Base-by-base conservation (phyloP, 441 rosid genomes). In the Pelargonium cotyledonis region DNA sequence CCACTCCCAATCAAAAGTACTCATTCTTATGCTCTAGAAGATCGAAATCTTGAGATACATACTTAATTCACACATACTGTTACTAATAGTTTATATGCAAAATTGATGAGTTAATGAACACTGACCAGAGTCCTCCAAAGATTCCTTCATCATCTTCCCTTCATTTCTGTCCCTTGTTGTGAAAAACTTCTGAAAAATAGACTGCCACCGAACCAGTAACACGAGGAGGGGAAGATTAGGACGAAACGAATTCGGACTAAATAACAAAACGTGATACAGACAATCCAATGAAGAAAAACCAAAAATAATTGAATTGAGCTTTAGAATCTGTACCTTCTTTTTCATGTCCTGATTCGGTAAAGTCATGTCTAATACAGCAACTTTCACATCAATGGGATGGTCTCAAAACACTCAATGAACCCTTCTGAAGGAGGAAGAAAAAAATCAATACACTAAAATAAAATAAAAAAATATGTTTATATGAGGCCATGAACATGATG, bases 101-200 rank as follows among this genome's bases (percentile, higher is more conserved):
- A n/a, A n/a, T n/a, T n/a, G n/a, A n/a, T n/a, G n/a, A n/a, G n/a
- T n/a, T n/a, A 8, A 4, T 31, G 15, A 21, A 38, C 69, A 73
- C 84, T 77, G 74, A 79, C 85, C 80, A 18, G 78, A 63, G 16
- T 72, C 75, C 67, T 68, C 73, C 67, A 68, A 14, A 16, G 77
- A 40, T 40, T 63, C 76, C 74, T 69, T 72, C 58, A 18, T 66
- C 70, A 29, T 15, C 75, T 66, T 75, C 43, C 70, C 76, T 55
- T 51, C 78, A 58, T 70, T 81, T 62, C 67, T 72, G 43, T n/a
- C n/a, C n/a, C n/a, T n/a, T n/a, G 57, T 44, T 21, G 72, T 73
- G 70, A 83, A 78, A 35, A 86, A 40, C 74, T 76, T 79, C 65
- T 70, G 74, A 63, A 78, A 73, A 69, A 86, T 76, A 29, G 81